phyloP scores from a whole-genome alignment of 2,329 filamentous ascomycete species.

The Neospermospora avenae region DNA sequence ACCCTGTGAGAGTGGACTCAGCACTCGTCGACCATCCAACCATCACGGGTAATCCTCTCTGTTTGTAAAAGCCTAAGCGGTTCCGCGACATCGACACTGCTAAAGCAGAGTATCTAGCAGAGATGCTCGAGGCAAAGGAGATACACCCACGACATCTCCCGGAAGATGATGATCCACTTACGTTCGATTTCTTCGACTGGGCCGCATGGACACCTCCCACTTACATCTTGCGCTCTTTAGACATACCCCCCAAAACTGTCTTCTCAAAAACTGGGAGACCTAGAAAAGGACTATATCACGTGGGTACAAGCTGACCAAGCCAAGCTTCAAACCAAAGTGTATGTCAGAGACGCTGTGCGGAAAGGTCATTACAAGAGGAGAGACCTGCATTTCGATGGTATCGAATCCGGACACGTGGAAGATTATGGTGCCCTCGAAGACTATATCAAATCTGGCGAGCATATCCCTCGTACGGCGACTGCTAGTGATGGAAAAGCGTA shows the following conservation, averaged over 20 bases:
- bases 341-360: background rate
- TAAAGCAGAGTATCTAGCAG: background rate
- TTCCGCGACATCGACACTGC: background rate
- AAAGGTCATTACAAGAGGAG: background rate
- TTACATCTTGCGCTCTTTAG: background rate
- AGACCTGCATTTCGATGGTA: background rate
- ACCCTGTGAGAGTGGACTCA: background rate
- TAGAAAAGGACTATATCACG: background rate
- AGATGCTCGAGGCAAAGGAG: background rate
- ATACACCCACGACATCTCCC: background rate
- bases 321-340: background rate
- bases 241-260: background rate
- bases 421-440: background rate
- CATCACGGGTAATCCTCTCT: background rate
- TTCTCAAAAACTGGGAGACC: background rate
- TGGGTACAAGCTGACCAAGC: background rate
- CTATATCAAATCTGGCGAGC: background rate
- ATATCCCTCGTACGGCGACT: background rate
- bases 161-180: background rate
- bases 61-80: background rate
- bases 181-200: background rate
- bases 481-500: background rate
- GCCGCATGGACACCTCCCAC: background rate
- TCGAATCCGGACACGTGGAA: background rate
- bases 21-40: background rate